Base-by-base conservation (phyloP, 2,329 filamentous ascomycete species). In the Sarocladiaceae sp. region DNA sequence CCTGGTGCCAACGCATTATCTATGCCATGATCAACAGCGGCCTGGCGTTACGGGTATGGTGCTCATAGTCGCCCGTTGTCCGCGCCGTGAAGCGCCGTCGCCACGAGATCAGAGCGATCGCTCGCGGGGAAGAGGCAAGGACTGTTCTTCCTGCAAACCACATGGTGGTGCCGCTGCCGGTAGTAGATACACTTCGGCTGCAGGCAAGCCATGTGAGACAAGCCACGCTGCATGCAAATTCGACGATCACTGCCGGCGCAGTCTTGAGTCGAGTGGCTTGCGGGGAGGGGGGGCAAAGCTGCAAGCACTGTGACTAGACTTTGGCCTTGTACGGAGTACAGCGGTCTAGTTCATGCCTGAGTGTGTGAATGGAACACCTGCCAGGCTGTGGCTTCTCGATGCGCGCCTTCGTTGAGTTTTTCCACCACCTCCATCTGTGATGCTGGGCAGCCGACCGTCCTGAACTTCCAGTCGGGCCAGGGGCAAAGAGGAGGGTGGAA, bases 231-330 rank as follows among this genome's bases (percentile, higher is more conserved):
- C 28, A 28, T 33, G 44, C 25, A 31, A 33, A 4, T 25, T 20
- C 10, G 44, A 20, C 22, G 44, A 48, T 48, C 44, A 33, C 12
- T 22, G 7, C n/a, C 17, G 44, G 44, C 44, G 44, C 44, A 48
- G 44, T 12, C 26, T 20, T 48, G 26, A 48, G 44, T 48, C 17
- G 44, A 48, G 26, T 48, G 44, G 44, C 44, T 48, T 48, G 22
- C 23, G 7, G 5, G 15, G 28, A 17, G 18, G 37, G 17, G 37
- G 37, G 37, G 37, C 23, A 7, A 25, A 22, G 17, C 22, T 42
- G 18, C 17, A 26, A 12, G 40, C 23, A 12, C 22, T 3, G n/a
- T n/a, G n/a, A n/a, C n/a, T n/a, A n/a, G n/a, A n/a, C n/a, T n/a
- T n/a, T n/a, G n/a, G n/a, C n/a, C n/a, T n/a, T n/a, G n/a, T n/a